Percentiles rank a stretch among this genome's conserved stretches.
phyloP scores from a whole-genome alignment of 352 stramenopile species.

The Blastocystis sp. region DNA sequence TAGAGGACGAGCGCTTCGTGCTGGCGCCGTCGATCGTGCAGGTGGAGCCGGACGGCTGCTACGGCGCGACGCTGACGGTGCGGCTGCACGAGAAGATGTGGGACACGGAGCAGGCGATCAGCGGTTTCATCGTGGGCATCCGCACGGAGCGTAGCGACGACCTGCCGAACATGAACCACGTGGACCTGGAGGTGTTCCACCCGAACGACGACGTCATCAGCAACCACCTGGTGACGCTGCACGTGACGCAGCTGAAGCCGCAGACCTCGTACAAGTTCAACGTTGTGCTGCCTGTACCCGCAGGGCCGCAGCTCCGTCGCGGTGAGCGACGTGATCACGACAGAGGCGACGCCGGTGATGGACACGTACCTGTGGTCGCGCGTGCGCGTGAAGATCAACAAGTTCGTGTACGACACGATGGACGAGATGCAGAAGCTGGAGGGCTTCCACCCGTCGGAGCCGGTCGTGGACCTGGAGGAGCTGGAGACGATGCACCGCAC shows the following conservation, averaged over 20 bases:
- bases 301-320: slow-evolving; percentile 25
- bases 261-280: slow-evolving; percentile 47
- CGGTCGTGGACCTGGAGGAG: slow-evolving; percentile 28
- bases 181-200: slow-evolving; percentile 37
- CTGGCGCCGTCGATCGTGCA: slow-evolving; percentile 20
- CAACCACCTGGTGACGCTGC: slow-evolving; percentile 40
- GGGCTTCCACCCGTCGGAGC: slow-evolving; percentile 14
- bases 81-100: slow-evolving; percentile 34
- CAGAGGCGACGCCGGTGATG: not conserved
- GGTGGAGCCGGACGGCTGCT: slow-evolving; percentile 7
- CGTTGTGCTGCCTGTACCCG: slow-evolving; percentile 47
- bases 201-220: slow-evolving; percentile 33
- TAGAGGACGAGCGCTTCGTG: slow-evolving; percentile 57
- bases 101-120: slow-evolving; percentile 36
- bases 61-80: slow-evolving; percentile 6
- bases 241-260: slow-evolving; percentile 55
- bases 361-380: slow-evolving; percentile 65
- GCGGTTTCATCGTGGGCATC: slow-evolving; percentile 48
- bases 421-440: slow-evolving; percentile 36
- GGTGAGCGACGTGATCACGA: not conserved
- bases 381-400: slow-evolving; percentile 45
- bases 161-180: slow-evolving; percentile 59
- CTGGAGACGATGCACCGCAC: not conserved
- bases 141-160: slow-evolving; percentile 33
- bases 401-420: slow-evolving; percentile 47